Evolutionary conservation across 2,329 filamentous ascomycete genomes (phyloP), one percentile per base, ranked within the genome.

Genomic region (Rhytidhysteron rufulum): DNA sequence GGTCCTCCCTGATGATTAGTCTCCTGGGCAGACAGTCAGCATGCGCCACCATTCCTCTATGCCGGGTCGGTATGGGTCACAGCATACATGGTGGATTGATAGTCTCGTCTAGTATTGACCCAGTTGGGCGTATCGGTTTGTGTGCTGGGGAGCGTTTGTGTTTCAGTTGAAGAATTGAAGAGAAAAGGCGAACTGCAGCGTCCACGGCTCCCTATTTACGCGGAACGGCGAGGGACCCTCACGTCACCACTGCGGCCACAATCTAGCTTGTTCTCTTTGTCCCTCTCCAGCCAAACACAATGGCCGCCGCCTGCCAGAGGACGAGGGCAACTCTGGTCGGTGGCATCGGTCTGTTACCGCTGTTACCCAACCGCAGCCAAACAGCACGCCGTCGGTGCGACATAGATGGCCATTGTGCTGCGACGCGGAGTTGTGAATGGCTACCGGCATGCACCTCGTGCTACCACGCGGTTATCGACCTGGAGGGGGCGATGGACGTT

Each of bases 1-100:
- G 75, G 57, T 88, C 77, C 63, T 90, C 82, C 62, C 86, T 79
- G 61, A 93, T 86, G 66, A 93, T 90, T 58, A 93, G 79, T 71
- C 86, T 83, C 87, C 88, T 93, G 54, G 25, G 52, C 44, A 41
- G n/a, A n/a, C 37, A 39, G 57, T 65, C 47, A 63, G 58, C 52
- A 42, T 43, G 38, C 13, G 38, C 35, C 16, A 37, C 35, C 18
- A 9, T 13, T 9, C 5, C 37, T 48, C 34, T 39, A 46, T 37
- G 13, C n/a, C 54, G 42, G 34, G 3, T 20, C 3, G 21, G 35
- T 25, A 21, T 6, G 13, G 24, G 13, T 8, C 15, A 25, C 41
- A 16, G 16, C 27, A 22, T 43, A 43, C 41, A 43, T 43, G 32
- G 37, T 33, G 41, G 13, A n/a, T n/a, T n/a, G n/a, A n/a, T n/a